Base-by-base conservation (phyloP, 176 grass and related monocot species). In the Stipa capillata region DNA sequence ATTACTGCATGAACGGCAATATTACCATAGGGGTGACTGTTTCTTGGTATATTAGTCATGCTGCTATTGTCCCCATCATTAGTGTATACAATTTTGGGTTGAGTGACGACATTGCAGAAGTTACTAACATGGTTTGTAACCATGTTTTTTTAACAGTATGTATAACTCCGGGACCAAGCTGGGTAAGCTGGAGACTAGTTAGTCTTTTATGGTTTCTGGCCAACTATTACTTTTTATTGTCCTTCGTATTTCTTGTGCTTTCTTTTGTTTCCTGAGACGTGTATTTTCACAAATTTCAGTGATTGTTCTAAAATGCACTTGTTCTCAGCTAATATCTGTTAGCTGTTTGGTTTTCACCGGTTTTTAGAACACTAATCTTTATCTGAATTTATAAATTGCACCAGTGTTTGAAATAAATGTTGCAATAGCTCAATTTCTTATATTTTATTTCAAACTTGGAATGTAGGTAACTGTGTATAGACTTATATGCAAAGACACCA, bases 401-500 rank as follows among this genome's bases (percentile, higher is more conserved):
- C 34, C 39, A 45, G 35, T 70, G 53, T 52, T 32, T 31, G n/a
- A 40, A 65, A 75, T 44, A 16, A 54, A 24, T n/a, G 58, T 62
- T 63, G 33, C 62, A 34, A 33, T 52, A 40, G 79, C 18, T 75
- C 20, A 48, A 13, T 43, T 63, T 13, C 63, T 86, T 74, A 77
- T 20, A n/a, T 92, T 81, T 73, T 80, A 16, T 85, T 86, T 80
- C 52, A 51, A 81, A 82, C 42, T 18, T 34, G 63, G 36, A 79
- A 73, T 87, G 54, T 64, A 99, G 97, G 97, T 99, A 40, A 93
- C 92, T 6, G 97, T 99, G 35, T 99, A 99, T 76, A 99, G 97
- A 91, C 85, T 99, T 73, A 95, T 99, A 72, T 99, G 97, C 78
- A 99, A 99, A 88, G 97, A 99, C 65, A 99, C 97, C 16, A 89